Conservation (phyloP, 441 rosid genomes). For the Capsella rubella region DNA sequence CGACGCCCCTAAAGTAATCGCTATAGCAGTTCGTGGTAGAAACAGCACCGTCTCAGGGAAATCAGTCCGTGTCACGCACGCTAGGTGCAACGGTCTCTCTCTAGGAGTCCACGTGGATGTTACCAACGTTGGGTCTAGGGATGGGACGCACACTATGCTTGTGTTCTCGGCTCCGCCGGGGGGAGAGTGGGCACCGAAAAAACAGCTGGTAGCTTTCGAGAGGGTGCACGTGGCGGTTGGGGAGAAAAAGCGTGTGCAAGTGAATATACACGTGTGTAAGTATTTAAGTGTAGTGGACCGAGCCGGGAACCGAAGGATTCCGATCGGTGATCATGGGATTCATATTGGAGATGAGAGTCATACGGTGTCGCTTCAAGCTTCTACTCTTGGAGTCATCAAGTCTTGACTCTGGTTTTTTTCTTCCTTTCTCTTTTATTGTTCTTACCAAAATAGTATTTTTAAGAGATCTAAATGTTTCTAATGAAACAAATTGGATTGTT, state of each 20-base stretch:
- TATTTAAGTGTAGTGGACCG: conserved; percentile 79
- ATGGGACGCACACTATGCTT: conserved; percentile 72
- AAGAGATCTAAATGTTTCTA: conserved; percentile 11
- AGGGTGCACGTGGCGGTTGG: conserved; percentile 67
- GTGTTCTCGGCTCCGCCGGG: conserved; percentile 75
- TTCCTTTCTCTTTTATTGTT: background rate
- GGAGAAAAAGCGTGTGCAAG: conserved; percentile 52
- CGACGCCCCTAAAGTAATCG: conserved; percentile 59
- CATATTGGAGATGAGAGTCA: conserved; percentile 68
- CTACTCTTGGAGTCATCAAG: conserved; percentile 58
- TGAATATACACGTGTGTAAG: conserved; percentile 87
- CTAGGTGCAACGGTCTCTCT: conserved; percentile 61
- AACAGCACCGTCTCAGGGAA: conserved; percentile 55
- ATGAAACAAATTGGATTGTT: conserved; percentile 21
- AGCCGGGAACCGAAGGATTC: conserved; percentile 83
- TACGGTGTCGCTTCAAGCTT: conserved; percentile 67
- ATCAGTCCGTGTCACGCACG: conserved; percentile 75
- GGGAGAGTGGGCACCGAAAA: conserved; percentile 75
- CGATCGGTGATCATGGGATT: conserved; percentile 75
- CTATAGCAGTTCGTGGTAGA: conserved; percentile 58
- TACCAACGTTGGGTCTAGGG: conserved; percentile 66
- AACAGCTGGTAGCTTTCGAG: conserved; percentile 79
- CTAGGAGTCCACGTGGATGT: conserved; percentile 73
- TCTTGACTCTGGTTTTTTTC: conserved; percentile 40
- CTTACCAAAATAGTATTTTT: background rate